These are phyloP conservation scores for Brassica carinata DNA, from an alignment of 345 rosid species.

Conservation along the genomic window DNA sequence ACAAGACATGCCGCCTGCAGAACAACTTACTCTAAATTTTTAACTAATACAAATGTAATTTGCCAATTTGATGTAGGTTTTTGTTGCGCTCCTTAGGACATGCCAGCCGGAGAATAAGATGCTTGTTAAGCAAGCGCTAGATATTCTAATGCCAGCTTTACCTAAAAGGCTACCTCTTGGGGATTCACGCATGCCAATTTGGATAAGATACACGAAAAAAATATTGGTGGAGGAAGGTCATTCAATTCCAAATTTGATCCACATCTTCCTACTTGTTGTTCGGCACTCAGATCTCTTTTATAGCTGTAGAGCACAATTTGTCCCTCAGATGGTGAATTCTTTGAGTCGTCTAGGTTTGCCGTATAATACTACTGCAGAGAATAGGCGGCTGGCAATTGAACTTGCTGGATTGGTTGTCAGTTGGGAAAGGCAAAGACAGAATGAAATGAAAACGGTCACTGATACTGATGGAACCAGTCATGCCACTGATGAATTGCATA, in stretches of 20 bases:
- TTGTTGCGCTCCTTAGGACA: conserved; percentile 97
- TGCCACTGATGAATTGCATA: conserved; percentile 57
- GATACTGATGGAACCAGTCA: conserved; percentile 70
- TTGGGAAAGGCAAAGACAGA: conserved; percentile 99
- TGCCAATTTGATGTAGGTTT: conserved; percentile 66
- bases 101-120: conserved; percentile 98
- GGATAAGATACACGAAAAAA: conserved; percentile 98
- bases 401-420: conserved; percentile 99
- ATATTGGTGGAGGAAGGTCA: conserved; percentile 99
- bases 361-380: conserved; percentile 85
- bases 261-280: conserved; percentile 96
- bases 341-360: conserved; percentile 98
- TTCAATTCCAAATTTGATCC: conserved; percentile 92
- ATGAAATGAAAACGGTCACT: conserved; percentile 70
- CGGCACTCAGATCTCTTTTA: conserved; percentile 98
- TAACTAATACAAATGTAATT: conserved; percentile 29
- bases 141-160: conserved; percentile 96
- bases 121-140: conserved; percentile 98
- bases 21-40: not conserved
- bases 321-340: conserved; percentile 99
- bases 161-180: conserved; percentile 95
- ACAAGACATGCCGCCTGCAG: conserved; percentile 10
- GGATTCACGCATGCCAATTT: conserved; percentile 98
- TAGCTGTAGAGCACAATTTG: conserved; percentile 97
- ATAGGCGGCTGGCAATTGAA: conserved; percentile 97